Conservation (phyloP, 1,139 yeast genomes). For the Debaryomyces subglobosus region DNA sequence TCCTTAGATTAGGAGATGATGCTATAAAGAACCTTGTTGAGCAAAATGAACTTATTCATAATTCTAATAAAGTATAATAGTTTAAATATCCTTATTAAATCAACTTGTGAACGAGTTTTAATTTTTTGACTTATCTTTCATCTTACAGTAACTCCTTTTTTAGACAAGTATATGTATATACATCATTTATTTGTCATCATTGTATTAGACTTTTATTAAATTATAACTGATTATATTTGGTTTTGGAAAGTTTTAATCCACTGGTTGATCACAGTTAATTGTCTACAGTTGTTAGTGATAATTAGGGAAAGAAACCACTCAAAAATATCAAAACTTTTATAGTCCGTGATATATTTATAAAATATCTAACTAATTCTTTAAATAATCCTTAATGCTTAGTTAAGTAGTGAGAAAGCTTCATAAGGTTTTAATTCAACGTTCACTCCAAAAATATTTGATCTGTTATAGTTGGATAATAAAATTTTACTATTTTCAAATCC, state of each 20-base stretch:
- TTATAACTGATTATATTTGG: too few species aligned
- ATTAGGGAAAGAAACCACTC: too few species aligned
- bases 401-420: background rate
- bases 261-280: too few species aligned
- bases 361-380: background rate
- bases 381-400: background rate
- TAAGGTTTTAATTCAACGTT: background rate
- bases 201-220: too few species aligned
- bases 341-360: too few species aligned
- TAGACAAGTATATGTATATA: too few species aligned
- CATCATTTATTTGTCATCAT: too few species aligned
- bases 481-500: background rate
- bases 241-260: too few species aligned
- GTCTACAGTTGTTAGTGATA: too few species aligned
- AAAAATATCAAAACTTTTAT: too few species aligned
- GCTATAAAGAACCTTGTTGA: constrained; percentile 37
- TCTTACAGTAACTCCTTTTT: background rate
- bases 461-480: background rate
- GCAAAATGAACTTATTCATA: background rate
- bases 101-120: too few species aligned
- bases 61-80: constrained; percentile 10
- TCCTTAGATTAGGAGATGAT: constrained; percentile 39
- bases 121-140: too few species aligned
- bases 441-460: background rate
- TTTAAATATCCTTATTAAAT: background rate